A percentile compares a stretch with the other conserved stretches of the same genome.
Evolutionary conservation across 768 basidiomycete species (phyloP).

Genomic region (Suillus discolor): DNA sequence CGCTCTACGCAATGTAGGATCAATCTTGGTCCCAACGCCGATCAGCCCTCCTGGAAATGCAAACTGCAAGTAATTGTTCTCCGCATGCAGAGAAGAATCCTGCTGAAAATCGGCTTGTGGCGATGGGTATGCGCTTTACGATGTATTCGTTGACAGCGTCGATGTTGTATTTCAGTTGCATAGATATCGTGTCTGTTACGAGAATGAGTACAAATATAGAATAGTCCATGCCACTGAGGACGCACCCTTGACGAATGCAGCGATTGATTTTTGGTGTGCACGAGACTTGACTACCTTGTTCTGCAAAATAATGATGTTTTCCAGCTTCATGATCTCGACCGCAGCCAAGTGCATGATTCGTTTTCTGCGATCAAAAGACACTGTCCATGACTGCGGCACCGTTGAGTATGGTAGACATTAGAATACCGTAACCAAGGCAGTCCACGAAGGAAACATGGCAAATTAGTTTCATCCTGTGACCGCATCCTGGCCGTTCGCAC

Average conservation of each 20-base stretch:
- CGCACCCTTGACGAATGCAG: constrained; percentile 91
- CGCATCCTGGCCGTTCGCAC: constrained; percentile 93
- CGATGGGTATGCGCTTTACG: constrained; percentile 93
- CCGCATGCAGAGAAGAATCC: constrained; percentile 92
- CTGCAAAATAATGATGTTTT: constrained; percentile 97
- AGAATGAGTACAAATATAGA: too few relatives aligned
- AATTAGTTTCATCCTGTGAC: constrained; percentile 85
- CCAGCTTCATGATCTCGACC: constrained; percentile 98
- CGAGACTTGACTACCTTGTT: constrained; percentile 97
- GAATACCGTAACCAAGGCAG: constrained; percentile 96
- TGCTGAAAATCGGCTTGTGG: constrained; percentile 95
- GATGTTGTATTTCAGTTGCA: constrained; percentile 95
- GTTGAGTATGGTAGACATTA: constrained; percentile 99
- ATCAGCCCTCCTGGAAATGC: constrained; percentile 99
- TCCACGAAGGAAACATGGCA: constrained; percentile 99
- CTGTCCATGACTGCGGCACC: constrained; percentile 99
- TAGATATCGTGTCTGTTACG: constrained; percentile 88
- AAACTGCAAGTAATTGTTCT: constrained; percentile 91
- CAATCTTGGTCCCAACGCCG: constrained; percentile 96
- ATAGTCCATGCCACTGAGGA: constrained; percentile 4
- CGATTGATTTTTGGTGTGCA: constrained; percentile 94
- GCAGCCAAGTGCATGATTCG: constrained; percentile 97
- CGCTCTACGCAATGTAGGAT: constrained; percentile 94
- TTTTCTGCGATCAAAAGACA: constrained; percentile 93
- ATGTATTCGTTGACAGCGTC: constrained; percentile 99